Conservation (phyloP, 768 basidiomycete species). For the Lactarius vividus region DNA sequence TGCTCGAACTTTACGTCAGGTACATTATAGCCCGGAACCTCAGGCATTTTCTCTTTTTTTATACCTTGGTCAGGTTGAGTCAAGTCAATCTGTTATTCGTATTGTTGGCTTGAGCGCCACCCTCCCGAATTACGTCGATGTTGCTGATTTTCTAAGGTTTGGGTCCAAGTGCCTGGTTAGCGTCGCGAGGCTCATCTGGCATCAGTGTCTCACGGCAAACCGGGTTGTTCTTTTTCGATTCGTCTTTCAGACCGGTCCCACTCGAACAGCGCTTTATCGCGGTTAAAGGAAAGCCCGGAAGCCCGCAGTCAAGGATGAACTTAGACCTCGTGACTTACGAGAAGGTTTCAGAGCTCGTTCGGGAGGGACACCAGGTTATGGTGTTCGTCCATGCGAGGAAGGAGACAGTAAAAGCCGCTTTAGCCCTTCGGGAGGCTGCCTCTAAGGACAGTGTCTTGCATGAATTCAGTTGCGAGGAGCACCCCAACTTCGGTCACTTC, state of each 20-base stretch:
- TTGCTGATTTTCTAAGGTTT: slow-evolving; percentile 90
- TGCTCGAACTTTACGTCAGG: slow-evolving; percentile 90
- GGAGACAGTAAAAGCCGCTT: slow-evolving; percentile 93
- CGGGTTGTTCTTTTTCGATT: slow-evolving; percentile 96
- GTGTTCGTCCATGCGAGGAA: slow-evolving; percentile 98
- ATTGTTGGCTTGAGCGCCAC: slow-evolving; percentile 97
- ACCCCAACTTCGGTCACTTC: slow-evolving; percentile 75
- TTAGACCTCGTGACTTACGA: slow-evolving; percentile 86
- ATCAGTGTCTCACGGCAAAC: slow-evolving; percentile 77
- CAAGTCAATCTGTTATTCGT: slow-evolving; percentile 91
- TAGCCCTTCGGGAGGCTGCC: slow-evolving; percentile 75
- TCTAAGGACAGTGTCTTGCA: slow-evolving; percentile 65
- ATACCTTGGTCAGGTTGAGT: slow-evolving; percentile 69
- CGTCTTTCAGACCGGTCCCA: slow-evolving; percentile 94
- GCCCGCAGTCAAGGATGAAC: slow-evolving; percentile 70
- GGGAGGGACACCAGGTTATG: slow-evolving; percentile 97
- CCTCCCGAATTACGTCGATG: slow-evolving; percentile 94
- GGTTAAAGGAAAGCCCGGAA: slow-evolving; percentile 83
- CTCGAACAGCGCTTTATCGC: slow-evolving; percentile 97
- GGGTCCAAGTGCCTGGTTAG: slow-evolving; percentile 22
- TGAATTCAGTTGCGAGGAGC: slow-evolving; percentile 77
- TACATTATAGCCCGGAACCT: slow-evolving; percentile 30
- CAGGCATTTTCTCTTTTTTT: neutral
- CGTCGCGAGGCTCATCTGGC: slow-evolving; percentile 11
- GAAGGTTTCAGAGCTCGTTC: slow-evolving; percentile 85